A percentile compares a stretch with the other conserved stretches of the same genome.
Conservation (phyloP, 108 stramenopile genomes). For the Pseudonitzschia pungens region DNA sequence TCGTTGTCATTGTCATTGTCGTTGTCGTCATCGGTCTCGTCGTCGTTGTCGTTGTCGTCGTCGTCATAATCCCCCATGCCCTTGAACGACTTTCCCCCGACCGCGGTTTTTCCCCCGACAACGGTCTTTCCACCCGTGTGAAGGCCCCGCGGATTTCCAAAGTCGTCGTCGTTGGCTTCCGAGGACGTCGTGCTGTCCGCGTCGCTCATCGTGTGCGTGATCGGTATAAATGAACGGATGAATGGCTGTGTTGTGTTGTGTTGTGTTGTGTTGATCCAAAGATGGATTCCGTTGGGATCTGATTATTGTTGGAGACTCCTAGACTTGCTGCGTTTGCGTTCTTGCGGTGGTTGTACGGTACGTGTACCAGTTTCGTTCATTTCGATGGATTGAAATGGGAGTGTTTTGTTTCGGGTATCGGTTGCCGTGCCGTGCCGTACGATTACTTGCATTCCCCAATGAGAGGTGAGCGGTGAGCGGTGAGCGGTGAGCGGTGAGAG, state of each 20-base stretch:
- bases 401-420: too few relatives aligned
- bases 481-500: too few relatives aligned
- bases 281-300: too few relatives aligned
- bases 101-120: slow-evolving; percentile 3
- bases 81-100: neutral
- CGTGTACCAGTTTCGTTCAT: too few relatives aligned
- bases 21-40: neutral
- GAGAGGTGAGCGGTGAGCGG: too few relatives aligned
- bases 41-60: neutral
- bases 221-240: too few relatives aligned
- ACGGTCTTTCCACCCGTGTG: neutral
- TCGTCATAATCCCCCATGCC: neutral
- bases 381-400: too few relatives aligned
- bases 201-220: neutral
- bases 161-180: neutral
- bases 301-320: too few relatives aligned
- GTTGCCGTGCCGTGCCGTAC: too few relatives aligned
- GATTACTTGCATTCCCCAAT: too few relatives aligned
- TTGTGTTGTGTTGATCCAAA: too few relatives aligned
- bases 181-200: slow-evolving; percentile 1
- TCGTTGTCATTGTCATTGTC: neutral
- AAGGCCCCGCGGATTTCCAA: neutral
- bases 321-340: neutral
- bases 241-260: neutral
- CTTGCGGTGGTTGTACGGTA: too few relatives aligned